phyloP scores from a whole-genome alignment of 164 flowering plant species.

The Annona squamosa region DNA sequence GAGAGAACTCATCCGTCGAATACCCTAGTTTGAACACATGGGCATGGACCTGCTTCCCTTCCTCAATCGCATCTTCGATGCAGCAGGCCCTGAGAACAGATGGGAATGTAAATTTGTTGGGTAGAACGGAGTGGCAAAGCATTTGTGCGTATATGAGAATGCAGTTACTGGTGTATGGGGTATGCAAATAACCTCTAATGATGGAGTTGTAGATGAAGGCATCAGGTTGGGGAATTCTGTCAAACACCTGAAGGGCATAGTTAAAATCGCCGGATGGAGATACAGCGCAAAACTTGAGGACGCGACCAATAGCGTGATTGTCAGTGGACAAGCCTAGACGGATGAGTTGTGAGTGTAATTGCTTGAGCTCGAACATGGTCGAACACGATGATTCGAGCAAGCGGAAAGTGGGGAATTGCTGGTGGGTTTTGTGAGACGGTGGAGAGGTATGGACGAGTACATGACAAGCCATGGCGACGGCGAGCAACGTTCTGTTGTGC shows the following conservation, averaged over 20 bases:
- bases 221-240: constrained; percentile 12
- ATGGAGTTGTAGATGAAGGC: constrained; percentile 17
- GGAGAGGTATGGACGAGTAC: background rate
- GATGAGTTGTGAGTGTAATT: constrained; percentile 15
- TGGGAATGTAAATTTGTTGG: constrained; percentile 15
- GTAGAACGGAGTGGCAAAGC: constrained; percentile 9
- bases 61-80: constrained; percentile 1
- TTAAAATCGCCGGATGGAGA: constrained; percentile 8
- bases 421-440: background rate
- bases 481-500: no score
- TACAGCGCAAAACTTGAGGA: constrained; percentile 14
- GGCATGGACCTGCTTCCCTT: constrained; percentile 16
- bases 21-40: constrained; percentile 15
- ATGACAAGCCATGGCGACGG: background rate
- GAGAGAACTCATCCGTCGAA: constrained; percentile 8
- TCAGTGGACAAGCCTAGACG: constrained; percentile 12
- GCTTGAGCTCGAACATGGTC: constrained; percentile 14
- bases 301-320: constrained; percentile 15
- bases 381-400: constrained; percentile 13
- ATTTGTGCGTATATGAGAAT: constrained; percentile 9
- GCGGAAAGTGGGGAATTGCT: background rate
- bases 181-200: constrained; percentile 11
- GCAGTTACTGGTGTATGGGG: background rate
- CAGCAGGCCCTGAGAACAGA: constrained; percentile 13
- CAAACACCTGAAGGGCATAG: constrained; percentile 14